Evolutionary conservation across 192 early-diverging fungal genomes (phyloP), one percentile per base, ranked within the genome.

Genomic region (Backusella mclennaniae): DNA sequence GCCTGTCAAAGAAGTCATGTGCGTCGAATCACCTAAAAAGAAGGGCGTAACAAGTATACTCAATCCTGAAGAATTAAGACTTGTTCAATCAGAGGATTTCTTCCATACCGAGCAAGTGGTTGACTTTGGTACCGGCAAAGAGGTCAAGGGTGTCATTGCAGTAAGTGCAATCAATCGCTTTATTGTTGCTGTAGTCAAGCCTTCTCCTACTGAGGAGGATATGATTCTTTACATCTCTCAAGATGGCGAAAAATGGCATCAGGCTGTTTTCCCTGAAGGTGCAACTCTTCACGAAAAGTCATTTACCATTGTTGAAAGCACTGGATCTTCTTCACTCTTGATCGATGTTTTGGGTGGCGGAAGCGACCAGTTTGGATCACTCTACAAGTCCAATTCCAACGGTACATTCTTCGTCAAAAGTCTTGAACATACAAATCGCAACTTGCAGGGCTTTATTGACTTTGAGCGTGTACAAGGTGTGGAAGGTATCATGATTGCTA

Each of bases 281-380:
- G 77, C 85, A 21, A 79, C 77, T 9, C 56, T 74, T 31, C 76
- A 85, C 63, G 87, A 91, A 77, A 85, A 93, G 74, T 90, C 93
- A 7, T 97, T 92, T 83, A 96, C 96, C 17, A 87, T 97, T 44
- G 85, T 97, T 23, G 95, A 97, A 77, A 96, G 96, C 6, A 87
- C 91, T 8, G 74, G 86, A 6, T 81, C 93, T 63, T 86, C 94
- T 19, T 49, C 70, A 6, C 83, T 98, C 44, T 79, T 94, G 33
- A 90, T 98, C 9, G 95, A 95, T 77, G 87, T 96, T 7, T 72
- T 91, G 71, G 82, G 75, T n/a, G 73, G 81, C 4, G 69, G 77
- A 0, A 73, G 76, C 4, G 76, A 81, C 39, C 56, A 84, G 1
- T 88, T 84, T 29, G 96, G 96, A 17, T 87, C 89, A 15, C 85